Conservation (phyloP, 768 basidiomycete species). For the Heimioporus sp. region DNA sequence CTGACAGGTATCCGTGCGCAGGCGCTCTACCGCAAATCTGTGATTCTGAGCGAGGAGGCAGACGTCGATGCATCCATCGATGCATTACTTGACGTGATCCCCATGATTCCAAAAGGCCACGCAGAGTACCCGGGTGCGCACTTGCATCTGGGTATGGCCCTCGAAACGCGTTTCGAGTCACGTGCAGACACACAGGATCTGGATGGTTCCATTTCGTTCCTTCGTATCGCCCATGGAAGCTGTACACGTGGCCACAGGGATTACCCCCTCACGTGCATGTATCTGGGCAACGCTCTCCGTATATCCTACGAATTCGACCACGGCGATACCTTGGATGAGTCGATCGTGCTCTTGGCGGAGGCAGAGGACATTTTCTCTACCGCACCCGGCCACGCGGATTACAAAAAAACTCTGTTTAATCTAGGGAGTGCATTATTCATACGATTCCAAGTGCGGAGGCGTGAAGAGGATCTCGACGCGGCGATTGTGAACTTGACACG, state of each 20-base stretch:
- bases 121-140: conserved; percentile 3
- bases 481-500: conserved; percentile 12
- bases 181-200: conserved; percentile 11
- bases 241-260: conserved; percentile 7
- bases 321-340: conserved; percentile 20
- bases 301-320: conserved; percentile 8
- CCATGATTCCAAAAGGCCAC: conserved; percentile 11
- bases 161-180: conserved; percentile 14
- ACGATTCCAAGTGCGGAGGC: conserved; percentile 14
- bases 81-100: conserved; percentile 12
- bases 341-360: conserved; percentile 20
- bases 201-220: conserved; percentile 21
- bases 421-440: conserved; percentile 9
- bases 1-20: conserved; percentile 14
- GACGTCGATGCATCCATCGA: conserved; percentile 10
- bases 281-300: conserved; percentile 15
- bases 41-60: conserved; percentile 3
- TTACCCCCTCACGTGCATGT: conserved; percentile 10
- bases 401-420: conserved; percentile 7
- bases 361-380: conserved; percentile 13
- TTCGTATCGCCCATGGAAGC: conserved; percentile 8
- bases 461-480: conserved; percentile 10
- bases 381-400: neutral
- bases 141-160: conserved; percentile 17
- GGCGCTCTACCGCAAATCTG: conserved; percentile 13